Base-by-base conservation (phyloP, 345 rosid genomes). In the Hibiscus tridactylites region DNA sequence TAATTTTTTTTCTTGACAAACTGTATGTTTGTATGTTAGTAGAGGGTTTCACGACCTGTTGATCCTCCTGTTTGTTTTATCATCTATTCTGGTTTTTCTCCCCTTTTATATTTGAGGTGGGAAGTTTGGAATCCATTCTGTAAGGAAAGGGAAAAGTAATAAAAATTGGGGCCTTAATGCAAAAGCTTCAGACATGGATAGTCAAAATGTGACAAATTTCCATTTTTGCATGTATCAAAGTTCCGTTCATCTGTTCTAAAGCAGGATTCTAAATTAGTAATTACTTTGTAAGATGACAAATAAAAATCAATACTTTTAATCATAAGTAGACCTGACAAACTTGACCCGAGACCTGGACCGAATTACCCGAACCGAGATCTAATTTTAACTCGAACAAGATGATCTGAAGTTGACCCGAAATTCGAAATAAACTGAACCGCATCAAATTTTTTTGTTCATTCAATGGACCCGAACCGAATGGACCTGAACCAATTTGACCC, bases 1-100 rank as follows among this genome's bases (percentile, higher is more conserved):
- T 35, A 69, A 76, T 7, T 39, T 39, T 39, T 56, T 29, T 63
- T 24, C 61, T 57, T 39, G 74, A 71, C 65, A 68, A 78, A 74
- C 52, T 72, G 81, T 74, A 72, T 37, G 74, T 63, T 49, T 74
- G 85, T 72, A 72, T 44, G 81, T 78, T 78, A 73, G 80, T 67
- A 16, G 75, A 73, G 77, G 83, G 74, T 52, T 69, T 73, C 50
- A 52, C 68, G 62, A 75, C 58, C 79, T 9, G 9, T 68, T 49
- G 39, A 59, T 67, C 76, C 64, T 62, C 35, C 71, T 59, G 50
- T 53, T 52, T 28, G 61, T 44, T 58, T 16, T 42, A 39, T 26
- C 50, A 64, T 65, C 65, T 59, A 73, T 78, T 81, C 76, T 77
- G 39, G 80, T 73, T 65, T 31, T 61, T 47, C 70, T 50, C 46